Evolutionary conservation across 306 rosid species (phyloP).

Genomic region (Cucumis cinereus): DNA sequence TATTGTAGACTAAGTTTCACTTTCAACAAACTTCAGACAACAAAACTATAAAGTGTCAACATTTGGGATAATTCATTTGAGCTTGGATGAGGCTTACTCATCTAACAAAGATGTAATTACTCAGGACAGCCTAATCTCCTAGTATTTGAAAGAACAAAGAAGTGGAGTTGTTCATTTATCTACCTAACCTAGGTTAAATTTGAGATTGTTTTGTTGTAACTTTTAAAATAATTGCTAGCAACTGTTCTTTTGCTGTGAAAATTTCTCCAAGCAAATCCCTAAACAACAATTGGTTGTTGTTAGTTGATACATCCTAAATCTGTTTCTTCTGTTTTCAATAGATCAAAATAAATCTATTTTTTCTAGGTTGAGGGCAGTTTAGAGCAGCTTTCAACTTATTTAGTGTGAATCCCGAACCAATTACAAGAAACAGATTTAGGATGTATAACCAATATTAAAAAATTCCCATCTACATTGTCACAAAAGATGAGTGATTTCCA

Average conservation of each 20-base stretch:
- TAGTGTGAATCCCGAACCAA: neutral
- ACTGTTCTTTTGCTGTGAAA: too few species aligned
- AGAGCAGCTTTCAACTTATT: neutral
- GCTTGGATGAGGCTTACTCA: neutral
- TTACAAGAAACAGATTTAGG: neutral
- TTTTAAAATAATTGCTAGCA: too few species aligned
- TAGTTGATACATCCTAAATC: too few species aligned
- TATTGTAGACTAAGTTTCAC: neutral
- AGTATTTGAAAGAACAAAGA: neutral
- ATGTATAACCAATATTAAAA: neutral
- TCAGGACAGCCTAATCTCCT: too few species aligned
- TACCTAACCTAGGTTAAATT: too few species aligned
- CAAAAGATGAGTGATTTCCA: neutral
- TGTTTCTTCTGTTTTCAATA: too few species aligned
- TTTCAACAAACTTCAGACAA: neutral
- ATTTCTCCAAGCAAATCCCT: too few species aligned
- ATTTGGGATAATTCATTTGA: neutral
- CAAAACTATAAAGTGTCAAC: too few species aligned
- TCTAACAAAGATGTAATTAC: too few species aligned
- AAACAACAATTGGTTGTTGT: too few species aligned
- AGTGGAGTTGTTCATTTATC: neutral
- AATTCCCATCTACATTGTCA: neutral
- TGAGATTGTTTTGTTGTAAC: too few species aligned
- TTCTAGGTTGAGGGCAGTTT: neutral
- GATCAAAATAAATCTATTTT: too few species aligned